Evolutionary conservation across 2,329 filamentous ascomycete genomes (phyloP).

Genomic region (Claviceps sp.): DNA sequence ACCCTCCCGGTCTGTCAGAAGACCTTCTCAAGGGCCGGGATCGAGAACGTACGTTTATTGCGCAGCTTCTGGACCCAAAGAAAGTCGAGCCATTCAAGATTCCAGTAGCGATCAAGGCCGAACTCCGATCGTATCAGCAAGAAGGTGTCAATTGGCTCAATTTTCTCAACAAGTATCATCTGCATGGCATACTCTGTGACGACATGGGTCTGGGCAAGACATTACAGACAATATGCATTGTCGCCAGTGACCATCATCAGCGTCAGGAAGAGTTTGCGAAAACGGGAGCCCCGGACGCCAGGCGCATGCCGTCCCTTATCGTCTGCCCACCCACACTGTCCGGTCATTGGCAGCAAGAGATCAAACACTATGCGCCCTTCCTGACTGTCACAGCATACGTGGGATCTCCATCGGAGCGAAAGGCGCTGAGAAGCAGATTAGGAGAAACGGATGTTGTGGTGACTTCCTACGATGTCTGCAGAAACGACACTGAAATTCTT

Average conservation of each 20-base stretch:
- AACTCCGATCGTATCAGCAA: constrained; percentile 92
- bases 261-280: constrained; percentile 81
- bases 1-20: constrained; percentile 83
- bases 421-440: constrained; percentile 54
- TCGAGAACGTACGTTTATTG: constrained; percentile 89
- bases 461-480: constrained; percentile 94
- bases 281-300: constrained; percentile 63
- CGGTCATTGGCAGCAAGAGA: constrained; percentile 97
- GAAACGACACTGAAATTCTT: constrained; percentile 84
- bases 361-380: constrained; percentile 91
- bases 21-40: constrained; percentile 82
- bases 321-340: constrained; percentile 93
- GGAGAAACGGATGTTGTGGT: constrained; percentile 81
- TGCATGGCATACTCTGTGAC: constrained; percentile 95
- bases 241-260: constrained; percentile 92
- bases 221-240: constrained; percentile 91
- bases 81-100: constrained; percentile 92
- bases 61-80: constrained; percentile 89
- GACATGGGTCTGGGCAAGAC: constrained; percentile 99
- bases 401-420: constrained; percentile 70
- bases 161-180: constrained; percentile 94
- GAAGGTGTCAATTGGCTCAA: constrained; percentile 98
- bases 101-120: constrained; percentile 92
- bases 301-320: constrained; percentile 78
- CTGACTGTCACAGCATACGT: constrained; percentile 82